Percentiles rank a stretch among this genome's conserved stretches.
Evolutionary conservation across 1,284 basidiomycete species (phyloP).

Genomic region (Ceratobasidium sp.): DNA sequence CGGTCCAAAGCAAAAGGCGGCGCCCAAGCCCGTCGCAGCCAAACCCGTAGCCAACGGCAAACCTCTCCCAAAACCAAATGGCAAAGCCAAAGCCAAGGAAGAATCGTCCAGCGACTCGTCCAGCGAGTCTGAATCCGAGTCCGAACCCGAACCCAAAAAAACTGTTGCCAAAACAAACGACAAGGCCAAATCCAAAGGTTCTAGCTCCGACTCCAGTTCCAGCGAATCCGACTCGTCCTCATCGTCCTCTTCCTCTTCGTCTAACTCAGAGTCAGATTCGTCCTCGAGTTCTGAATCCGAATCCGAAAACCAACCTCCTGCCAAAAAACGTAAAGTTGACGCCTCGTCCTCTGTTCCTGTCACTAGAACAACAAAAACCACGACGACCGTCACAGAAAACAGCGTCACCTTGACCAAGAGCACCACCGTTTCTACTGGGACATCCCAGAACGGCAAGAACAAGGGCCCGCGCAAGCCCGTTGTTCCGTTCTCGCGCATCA

Average conservation of each 20-base stretch:
- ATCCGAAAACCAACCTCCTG: conserved; percentile 41
- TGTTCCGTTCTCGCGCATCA: conserved; percentile 82
- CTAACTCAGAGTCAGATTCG: conserved; percentile 46
- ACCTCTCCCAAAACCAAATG: neutral
- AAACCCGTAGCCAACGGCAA: neutral
- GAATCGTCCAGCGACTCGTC: conserved; percentile 2
- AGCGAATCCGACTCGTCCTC: conserved; percentile 44
- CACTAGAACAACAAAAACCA: conserved; percentile 47
- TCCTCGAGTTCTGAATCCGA: conserved; percentile 44
- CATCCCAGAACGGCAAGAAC: no score
- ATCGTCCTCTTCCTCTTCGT: conserved; percentile 32
- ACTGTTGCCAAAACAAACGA: neutral
- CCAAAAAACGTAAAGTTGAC: conserved; percentile 15
- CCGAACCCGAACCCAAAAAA: conserved; percentile 35
- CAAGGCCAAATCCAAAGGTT: conserved; percentile 43
- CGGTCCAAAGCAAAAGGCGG: neutral
- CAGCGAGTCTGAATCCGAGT: conserved; percentile 42
- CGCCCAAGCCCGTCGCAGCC: neutral
- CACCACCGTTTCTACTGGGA: conserved; percentile 40
- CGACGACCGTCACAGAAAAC: conserved; percentile 45
- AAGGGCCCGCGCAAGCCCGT: conserved; percentile 42
- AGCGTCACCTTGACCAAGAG: conserved; percentile 30
- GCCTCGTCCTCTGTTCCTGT: conserved; percentile 21
- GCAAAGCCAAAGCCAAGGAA: neutral
- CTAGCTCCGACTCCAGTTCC: conserved; percentile 46